Base-by-base conservation (phyloP, 257 asterid genomes). In the Forsythia viridissima region DNA sequence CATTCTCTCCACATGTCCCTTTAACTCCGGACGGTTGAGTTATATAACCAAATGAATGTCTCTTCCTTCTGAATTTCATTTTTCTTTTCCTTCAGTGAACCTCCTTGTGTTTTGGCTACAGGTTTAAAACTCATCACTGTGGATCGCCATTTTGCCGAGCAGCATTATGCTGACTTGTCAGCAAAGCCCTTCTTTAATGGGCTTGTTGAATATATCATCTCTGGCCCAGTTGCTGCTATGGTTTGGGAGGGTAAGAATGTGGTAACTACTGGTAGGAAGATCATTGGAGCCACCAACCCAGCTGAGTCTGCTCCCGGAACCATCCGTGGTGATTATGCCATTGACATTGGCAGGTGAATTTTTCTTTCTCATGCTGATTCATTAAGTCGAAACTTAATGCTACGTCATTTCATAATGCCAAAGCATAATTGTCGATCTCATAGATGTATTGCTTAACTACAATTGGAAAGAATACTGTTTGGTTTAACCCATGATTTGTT, bases 191-290 rank as follows among this genome's bases (percentile, higher is more conserved):
- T 95, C 94, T 95, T 95, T 76, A 88, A 71, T 51, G 94, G 94
- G 48, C 95, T 93, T 12, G 96, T 92, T 4, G 97, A 95, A 80
- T 95, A 93, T 90, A 95, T 93, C 42, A 73, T 92, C 76, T 93
- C 98, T 16, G 98, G 99, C 39, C 97, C 99, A 3, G 98, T 96
- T 73, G 93, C 90, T 70, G 99, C 97, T 0, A 93, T 96, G 97
- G 98, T 96, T 75, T 96, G 97, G 99, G 98, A 92, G 83, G 99
- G 99, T 7, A 96, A 92, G 92, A 84, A 84, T 75, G 99, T 92
- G 5, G 98, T 96, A 3, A 21, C 89, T 36, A 96, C 99, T 1
- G 99, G 99, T 66, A 92, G 99, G 78, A 93, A 89, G 89, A 91
- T 95, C 84, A 95, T 95, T 76, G 98, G 99, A 72, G 98, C 98